These are phyloP conservation scores for Melocanna baccifera DNA, from an alignment of 176 grass and related monocot species.

Conservation along the genomic window DNA sequence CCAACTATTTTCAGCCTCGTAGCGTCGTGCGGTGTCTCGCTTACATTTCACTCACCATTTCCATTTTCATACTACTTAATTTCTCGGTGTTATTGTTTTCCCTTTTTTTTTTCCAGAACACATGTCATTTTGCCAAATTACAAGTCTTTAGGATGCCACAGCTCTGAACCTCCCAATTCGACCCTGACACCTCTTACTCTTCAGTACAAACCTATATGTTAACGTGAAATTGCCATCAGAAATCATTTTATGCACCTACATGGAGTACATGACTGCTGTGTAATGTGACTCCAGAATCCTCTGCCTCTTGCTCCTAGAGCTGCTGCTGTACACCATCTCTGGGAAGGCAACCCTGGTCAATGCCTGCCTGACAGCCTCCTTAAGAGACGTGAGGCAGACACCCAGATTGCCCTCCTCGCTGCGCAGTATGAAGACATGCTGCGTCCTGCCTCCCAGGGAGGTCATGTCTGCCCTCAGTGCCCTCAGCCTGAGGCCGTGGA, in stretches of 20 bases:
- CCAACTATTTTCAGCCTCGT: no score
- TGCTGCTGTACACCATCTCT: conserved; percentile 16
- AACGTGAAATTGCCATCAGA: neutral
- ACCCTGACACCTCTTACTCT: neutral
- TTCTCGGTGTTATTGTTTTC: no score
- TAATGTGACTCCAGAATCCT: conserved; percentile 7
- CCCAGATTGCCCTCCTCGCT: neutral
- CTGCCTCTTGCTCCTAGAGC: conserved; percentile 35
- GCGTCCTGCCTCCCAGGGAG: conserved; percentile 35
- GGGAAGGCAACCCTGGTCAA: conserved; percentile 31
- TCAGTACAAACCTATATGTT: neutral
- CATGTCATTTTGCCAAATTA: neutral
- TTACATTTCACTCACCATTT: no score
- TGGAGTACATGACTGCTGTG: neutral
- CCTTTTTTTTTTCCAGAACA: no score
- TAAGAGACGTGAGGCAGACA: neutral
- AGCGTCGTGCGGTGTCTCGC: no score
- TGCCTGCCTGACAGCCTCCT: conserved; percentile 36
- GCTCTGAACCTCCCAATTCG: neutral
- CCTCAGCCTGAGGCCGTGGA: conserved; percentile 36
- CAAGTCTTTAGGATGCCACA: neutral
- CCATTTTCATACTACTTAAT: no score
- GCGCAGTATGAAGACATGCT: conserved; percentile 28
- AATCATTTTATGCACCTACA: neutral
- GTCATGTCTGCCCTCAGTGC: conserved; percentile 25